phyloP scores from a whole-genome alignment of 805 yeast genomes.

The Candida nitratophila region DNA sequence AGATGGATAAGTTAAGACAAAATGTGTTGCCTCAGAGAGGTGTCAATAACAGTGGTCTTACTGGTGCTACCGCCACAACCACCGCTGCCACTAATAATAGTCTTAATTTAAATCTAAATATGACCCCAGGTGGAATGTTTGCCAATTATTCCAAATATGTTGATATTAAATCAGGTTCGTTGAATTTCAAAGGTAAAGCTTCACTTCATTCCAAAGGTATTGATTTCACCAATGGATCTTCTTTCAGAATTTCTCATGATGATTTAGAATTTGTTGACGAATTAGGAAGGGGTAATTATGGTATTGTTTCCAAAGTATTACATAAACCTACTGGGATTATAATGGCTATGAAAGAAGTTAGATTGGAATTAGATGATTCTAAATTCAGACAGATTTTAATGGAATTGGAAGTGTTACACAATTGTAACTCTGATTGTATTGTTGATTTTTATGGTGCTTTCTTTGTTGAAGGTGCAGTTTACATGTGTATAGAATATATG shows the following conservation, averaged over 20 bases:
- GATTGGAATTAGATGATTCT: constrained; percentile 88
- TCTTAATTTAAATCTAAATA: constrained; percentile 17
- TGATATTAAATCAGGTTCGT: constrained; percentile 86
- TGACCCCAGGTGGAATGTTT: constrained; percentile 54
- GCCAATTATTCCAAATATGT: constrained; percentile 81
- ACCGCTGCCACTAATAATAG: constrained; percentile 12
- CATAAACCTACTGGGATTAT: constrained; percentile 88
- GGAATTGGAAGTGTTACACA: constrained; percentile 93
- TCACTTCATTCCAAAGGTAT: constrained; percentile 88
- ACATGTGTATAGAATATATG: constrained; percentile 98
- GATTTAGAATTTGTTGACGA: constrained; percentile 80
- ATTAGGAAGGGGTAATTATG: constrained; percentile 93
- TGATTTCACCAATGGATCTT: constrained; percentile 81
- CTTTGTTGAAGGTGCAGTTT: constrained; percentile 95
- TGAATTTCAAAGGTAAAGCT: constrained; percentile 90
- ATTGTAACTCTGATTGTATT: constrained; percentile 82
- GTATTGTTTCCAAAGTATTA: constrained; percentile 86
- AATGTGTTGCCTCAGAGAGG: constrained; percentile 19
- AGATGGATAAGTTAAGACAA: constrained; percentile 14
- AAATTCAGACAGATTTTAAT: constrained; percentile 89
- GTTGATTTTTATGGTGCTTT: constrained; percentile 98
- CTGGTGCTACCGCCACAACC: constrained; percentile 12
- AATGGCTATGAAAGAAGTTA: constrained; percentile 97
- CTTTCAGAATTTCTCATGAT: constrained; percentile 79
- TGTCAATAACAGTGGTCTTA: not conserved